Evolutionary conservation across 192 early-diverging fungal genomes (phyloP).

Genomic region (Pilobolus umbonatus): DNA sequence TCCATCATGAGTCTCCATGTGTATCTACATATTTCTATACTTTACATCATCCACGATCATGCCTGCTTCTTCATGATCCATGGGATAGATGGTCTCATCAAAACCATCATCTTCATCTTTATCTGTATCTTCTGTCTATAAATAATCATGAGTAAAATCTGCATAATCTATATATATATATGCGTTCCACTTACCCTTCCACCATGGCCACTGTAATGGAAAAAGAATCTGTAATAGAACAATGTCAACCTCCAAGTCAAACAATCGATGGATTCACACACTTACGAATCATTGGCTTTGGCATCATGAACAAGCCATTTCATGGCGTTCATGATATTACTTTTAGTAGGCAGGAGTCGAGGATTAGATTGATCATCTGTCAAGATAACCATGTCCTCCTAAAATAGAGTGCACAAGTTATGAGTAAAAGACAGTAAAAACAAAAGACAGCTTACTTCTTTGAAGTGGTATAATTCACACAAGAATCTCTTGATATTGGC

Average conservation of each 20-base stretch:
- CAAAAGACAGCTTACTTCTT: constrained; percentile 30
- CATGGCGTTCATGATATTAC: constrained; percentile 74
- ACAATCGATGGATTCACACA: neutral
- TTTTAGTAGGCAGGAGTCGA: constrained; percentile 60
- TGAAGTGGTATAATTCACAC: constrained; percentile 58
- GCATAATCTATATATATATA: constrained; percentile 67
- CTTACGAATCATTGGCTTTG: constrained; percentile 66
- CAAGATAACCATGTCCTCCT: constrained; percentile 64
- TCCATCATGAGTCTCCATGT: neutral
- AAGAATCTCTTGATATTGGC: constrained; percentile 70
- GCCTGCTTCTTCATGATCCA: constrained; percentile 47
- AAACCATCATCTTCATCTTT: constrained; percentile 45
- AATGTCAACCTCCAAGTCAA: neutral
- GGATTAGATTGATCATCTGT: constrained; percentile 71
- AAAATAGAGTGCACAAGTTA: neutral
- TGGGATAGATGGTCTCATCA: constrained; percentile 75
- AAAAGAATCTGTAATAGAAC: constrained; percentile 53
- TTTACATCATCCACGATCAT: constrained; percentile 65
- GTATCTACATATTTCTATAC: neutral
- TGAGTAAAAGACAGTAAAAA: neutral
- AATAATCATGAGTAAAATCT: constrained; percentile 73
- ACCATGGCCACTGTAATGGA: constrained; percentile 81
- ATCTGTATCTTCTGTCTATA: constrained; percentile 58
- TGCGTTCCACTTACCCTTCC: constrained; percentile 46
- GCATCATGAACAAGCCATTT: constrained; percentile 76